Percentiles rank a stretch among this genome's conserved stretches.
Evolutionary conservation across 1,284 basidiomycete genomes (phyloP).

Genomic region (Abortiporus biennis): DNA sequence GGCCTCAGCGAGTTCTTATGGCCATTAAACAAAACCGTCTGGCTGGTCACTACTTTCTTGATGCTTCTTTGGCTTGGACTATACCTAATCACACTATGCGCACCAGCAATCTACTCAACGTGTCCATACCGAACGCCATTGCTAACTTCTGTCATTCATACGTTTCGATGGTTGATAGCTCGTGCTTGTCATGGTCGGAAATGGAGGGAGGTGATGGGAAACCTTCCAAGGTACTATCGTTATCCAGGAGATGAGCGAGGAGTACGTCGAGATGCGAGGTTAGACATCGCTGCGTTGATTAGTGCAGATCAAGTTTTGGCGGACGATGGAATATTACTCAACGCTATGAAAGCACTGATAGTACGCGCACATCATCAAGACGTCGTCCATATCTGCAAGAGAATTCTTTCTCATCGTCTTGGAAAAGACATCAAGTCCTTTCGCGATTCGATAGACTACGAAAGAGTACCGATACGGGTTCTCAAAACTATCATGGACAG

Average conservation of each 20-base stretch:
- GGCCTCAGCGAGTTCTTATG: conserved; percentile 32
- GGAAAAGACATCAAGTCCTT: too few species aligned
- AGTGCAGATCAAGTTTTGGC: neutral
- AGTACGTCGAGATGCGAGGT: neutral
- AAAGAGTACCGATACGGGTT: too few species aligned
- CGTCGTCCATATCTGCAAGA: too few species aligned
- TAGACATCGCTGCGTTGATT: neutral
- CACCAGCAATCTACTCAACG: neutral
- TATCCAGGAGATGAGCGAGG: neutral
- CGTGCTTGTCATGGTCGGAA: neutral
- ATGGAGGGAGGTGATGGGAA: neutral
- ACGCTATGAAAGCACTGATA: too few species aligned
- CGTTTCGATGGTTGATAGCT: too few species aligned
- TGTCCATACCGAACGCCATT: conserved; percentile 1
- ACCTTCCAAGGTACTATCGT: neutral
- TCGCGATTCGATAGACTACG: too few species aligned
- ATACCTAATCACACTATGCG: neutral
- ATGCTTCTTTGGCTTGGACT: conserved; percentile 22
- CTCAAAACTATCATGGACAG: too few species aligned
- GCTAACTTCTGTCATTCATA: too few species aligned
- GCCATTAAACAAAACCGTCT: conserved; percentile 26
- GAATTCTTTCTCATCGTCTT: too few species aligned
- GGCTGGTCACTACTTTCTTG: conserved; percentile 24
- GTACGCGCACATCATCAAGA: too few species aligned
- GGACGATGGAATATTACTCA: neutral